Percentiles rank a stretch among this genome's conserved stretches.
These are phyloP conservation scores for Colletotrichum orchidophilum DNA, from an alignment of 2,329 filamentous ascomycete species.

Conservation along the genomic window DNA sequence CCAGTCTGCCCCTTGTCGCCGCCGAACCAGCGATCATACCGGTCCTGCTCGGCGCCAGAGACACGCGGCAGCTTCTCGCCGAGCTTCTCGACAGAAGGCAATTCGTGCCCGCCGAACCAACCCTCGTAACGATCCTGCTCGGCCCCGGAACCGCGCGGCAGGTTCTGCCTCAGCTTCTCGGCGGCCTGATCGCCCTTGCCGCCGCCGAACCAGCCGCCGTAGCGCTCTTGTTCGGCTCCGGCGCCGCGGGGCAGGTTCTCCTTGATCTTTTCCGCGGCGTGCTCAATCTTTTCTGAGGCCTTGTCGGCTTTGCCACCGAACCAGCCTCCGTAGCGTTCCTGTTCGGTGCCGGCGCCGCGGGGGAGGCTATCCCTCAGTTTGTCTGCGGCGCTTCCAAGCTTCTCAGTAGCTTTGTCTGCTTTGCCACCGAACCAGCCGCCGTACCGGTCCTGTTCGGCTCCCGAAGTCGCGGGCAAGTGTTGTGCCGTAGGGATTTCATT, in stretches of 20 bases:
- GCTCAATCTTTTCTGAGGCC: neutral
- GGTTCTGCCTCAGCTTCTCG: neutral
- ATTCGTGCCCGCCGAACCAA: conserved; percentile 37
- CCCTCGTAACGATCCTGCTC: conserved; percentile 38
- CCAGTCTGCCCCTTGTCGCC: conserved; percentile 23
- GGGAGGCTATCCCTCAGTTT: conserved; percentile 22
- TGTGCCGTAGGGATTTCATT: conserved; percentile 24
- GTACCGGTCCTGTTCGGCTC: conserved; percentile 27
- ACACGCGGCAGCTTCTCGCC: conserved; percentile 22
- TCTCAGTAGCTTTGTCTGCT: conserved; percentile 16
- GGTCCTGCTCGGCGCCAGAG: conserved; percentile 33
- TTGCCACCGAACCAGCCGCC: conserved; percentile 27
- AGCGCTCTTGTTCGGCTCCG: conserved; percentile 33
- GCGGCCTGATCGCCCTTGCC: conserved; percentile 16
- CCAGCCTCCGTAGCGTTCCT: conserved; percentile 37
- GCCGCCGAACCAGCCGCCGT: conserved; percentile 31
- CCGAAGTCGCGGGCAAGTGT: conserved; percentile 24
- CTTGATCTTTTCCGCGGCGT: neutral
- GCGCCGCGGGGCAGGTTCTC: conserved; percentile 18
- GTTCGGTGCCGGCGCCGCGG: conserved; percentile 35
- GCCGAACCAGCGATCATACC: conserved; percentile 35
- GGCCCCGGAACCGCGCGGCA: conserved; percentile 29
- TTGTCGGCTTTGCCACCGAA: conserved; percentile 34
- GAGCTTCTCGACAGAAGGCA: conserved; percentile 2
- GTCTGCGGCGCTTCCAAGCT: neutral